A percentile compares a stretch with the other conserved stretches of the same genome.
These are phyloP conservation scores for Podaxis mareebaensis DNA, from an alignment of 768 basidiomycete species.

Conservation along the genomic window DNA sequence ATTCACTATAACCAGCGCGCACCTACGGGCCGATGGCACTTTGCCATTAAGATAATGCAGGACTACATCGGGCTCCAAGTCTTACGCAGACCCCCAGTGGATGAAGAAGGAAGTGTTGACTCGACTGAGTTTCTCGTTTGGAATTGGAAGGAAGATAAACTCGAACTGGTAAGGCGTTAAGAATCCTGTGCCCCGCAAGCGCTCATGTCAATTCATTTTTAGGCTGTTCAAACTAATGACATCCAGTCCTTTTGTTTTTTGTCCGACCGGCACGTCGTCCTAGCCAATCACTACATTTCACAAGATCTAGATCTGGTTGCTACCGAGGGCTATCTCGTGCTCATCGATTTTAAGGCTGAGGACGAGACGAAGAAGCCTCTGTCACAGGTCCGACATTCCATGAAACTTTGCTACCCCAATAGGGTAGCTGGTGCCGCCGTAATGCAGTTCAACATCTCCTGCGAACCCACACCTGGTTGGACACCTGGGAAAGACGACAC, in stretches of 20 bases:
- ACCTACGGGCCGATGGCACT: constrained; percentile 30
- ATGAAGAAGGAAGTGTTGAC: constrained; percentile 19
- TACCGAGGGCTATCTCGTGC: constrained; percentile 24
- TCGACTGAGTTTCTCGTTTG: constrained; percentile 53
- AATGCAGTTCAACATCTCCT: constrained; percentile 44
- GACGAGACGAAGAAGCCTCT: constrained; percentile 28
- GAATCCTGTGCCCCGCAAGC: neutral
- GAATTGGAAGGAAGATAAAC: constrained; percentile 64
- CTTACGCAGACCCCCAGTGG: constrained; percentile 33
- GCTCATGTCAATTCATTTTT: constrained; percentile 17
- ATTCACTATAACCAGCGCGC: constrained; percentile 29
- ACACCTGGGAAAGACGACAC: constrained; percentile 29
- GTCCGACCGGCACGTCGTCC: constrained; percentile 39
- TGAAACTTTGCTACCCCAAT: constrained; percentile 44
- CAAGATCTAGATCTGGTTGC: constrained; percentile 18
- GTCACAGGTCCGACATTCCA: constrained; percentile 31
- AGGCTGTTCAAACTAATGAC: constrained; percentile 31
- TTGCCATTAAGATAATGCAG: constrained; percentile 55
- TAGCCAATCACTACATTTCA: constrained; percentile 27
- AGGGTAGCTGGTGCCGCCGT: constrained; percentile 28
- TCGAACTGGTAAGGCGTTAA: constrained; percentile 44
- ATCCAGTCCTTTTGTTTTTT: constrained; percentile 45
- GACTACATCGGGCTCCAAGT: constrained; percentile 50
- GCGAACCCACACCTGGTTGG: constrained; percentile 55
- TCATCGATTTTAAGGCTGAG: constrained; percentile 42